Conservation (phyloP, 257 asterid species). For the Solanum paucissectum region DNA sequence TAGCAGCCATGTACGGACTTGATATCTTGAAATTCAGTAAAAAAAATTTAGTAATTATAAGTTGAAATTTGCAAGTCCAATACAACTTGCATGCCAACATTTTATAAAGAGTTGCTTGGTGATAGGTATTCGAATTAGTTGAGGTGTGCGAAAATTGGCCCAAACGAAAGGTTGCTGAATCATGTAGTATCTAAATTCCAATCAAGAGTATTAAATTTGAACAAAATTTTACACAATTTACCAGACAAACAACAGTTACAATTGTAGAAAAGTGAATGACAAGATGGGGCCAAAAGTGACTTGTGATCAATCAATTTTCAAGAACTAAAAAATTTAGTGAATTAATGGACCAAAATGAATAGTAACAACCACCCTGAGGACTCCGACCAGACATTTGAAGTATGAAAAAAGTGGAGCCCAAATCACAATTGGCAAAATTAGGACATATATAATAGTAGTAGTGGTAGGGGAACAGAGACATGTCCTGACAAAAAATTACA, state of each 20-base stretch:
- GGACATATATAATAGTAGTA: background rate
- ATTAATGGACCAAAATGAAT: background rate
- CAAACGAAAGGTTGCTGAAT: background rate
- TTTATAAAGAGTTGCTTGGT: too few species aligned
- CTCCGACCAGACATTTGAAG: background rate
- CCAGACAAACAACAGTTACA: background rate
- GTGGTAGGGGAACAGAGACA: background rate
- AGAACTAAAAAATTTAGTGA: background rate
- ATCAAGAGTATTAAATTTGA: background rate
- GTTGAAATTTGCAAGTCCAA: background rate
- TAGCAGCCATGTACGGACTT: background rate
- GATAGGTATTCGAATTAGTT: rapidly evolving
- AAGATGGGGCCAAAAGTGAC: background rate
- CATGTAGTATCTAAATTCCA: background rate
- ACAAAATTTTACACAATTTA: background rate
- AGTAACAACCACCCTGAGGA: background rate
- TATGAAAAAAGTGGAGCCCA: background rate
- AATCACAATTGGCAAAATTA: background rate
- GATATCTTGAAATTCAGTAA: background rate
- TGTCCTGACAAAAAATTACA: background rate
- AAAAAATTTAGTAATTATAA: background rate
- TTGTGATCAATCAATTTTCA: background rate
- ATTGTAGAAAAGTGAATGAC: background rate
- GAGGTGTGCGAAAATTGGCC: rapidly evolving
- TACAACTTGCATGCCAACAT: background rate